Base-by-base conservation (phyloP, 2,329 filamentous ascomycete species). In the Penicillium decumbens region DNA sequence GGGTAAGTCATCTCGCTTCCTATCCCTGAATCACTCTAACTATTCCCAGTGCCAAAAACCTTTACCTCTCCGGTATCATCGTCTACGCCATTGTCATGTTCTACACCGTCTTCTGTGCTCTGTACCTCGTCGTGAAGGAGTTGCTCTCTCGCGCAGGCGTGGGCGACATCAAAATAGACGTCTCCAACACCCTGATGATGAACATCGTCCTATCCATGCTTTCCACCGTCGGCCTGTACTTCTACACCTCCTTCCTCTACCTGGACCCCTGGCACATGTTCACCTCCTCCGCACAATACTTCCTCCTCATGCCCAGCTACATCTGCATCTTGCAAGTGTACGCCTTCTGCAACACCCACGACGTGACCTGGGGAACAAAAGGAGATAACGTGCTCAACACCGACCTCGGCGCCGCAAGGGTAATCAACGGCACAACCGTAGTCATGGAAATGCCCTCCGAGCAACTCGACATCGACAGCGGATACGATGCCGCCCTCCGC, bases 191-290 rank as follows among this genome's bases (percentile, higher is more conserved):
- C 66, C 80, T 95, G 51, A 95, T 98, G 75, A 93, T 91, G 51
- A 97, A 97, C 71, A 80, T 98, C 54, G 88, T 97, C 64, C 83
- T 98, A 43, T 93, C 88, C 6, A 85, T 87, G n/a, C 77, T 86
- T 3, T 95, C 89, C 1, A 98, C 93, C 0, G 75, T 96, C 35
- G 93, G 95, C 0, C 78, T 98, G 33, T 98, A 97, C 78, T 93
- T 98, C 75, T 71, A 95, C 73, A 95, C 95, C 85, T 93, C 87
- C 23, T 89, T 98, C 74, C 74, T 98, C 53, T 98, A 98, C 72
- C 82, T 98, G 41, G 95, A 98, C 61, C 93, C 93, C 0, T 98
- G 93, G 93, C 93, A 98, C 77, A 93, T 98, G 88, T 87, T 98
- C 74, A 98, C 93, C 10, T 92, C 86, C 0, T 84, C 88, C 0